Evolutionary conservation across 352 stramenopile genomes (phyloP).

Genomic region (Phytopythium ostracodes): DNA sequence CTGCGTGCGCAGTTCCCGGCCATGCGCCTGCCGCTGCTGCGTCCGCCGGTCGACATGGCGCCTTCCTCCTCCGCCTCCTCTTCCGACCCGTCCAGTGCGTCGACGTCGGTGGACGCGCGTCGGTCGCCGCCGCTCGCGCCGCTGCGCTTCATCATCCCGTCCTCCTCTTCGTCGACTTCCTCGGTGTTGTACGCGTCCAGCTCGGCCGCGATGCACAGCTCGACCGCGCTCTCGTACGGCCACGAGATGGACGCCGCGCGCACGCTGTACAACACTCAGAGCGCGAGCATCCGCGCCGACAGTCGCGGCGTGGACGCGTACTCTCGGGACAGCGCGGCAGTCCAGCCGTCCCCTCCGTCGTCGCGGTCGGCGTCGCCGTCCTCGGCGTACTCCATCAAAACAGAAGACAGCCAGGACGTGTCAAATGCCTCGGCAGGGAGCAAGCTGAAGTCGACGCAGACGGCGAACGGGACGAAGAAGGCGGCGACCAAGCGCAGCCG

Average conservation of each 20-base stretch:
- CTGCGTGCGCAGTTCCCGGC: conserved; percentile 42
- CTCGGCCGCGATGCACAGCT: background rate
- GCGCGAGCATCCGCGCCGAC: conserved; percentile 14
- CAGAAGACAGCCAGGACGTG: background rate
- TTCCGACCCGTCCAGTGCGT: background rate
- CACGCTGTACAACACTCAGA: conserved; percentile 6
- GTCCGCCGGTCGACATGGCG: conserved; percentile 8
- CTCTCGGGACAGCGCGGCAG: background rate
- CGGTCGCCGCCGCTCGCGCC: conserved; percentile 54
- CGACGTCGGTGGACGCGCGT: conserved; percentile 4
- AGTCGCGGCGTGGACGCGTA: background rate
- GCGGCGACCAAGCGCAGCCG: conserved; percentile 43
- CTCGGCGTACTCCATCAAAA: background rate
- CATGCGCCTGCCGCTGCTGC: conserved; percentile 38
- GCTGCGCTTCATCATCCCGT: conserved; percentile 78
- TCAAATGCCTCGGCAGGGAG: background rate
- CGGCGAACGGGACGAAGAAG: conserved; percentile 34
- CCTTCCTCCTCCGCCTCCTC: background rate
- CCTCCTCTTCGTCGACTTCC: conserved; percentile 19
- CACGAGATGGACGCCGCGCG: conserved; percentile 9
- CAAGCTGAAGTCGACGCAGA: background rate
- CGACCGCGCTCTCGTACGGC: conserved; percentile 8
- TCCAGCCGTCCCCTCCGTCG: conserved; percentile 1
- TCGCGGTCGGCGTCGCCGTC: conserved; percentile 5
- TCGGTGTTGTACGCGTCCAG: background rate